These are phyloP conservation scores for Ascochyta pisi DNA, from an alignment of 2,329 filamentous ascomycete species.

Conservation along the genomic window DNA sequence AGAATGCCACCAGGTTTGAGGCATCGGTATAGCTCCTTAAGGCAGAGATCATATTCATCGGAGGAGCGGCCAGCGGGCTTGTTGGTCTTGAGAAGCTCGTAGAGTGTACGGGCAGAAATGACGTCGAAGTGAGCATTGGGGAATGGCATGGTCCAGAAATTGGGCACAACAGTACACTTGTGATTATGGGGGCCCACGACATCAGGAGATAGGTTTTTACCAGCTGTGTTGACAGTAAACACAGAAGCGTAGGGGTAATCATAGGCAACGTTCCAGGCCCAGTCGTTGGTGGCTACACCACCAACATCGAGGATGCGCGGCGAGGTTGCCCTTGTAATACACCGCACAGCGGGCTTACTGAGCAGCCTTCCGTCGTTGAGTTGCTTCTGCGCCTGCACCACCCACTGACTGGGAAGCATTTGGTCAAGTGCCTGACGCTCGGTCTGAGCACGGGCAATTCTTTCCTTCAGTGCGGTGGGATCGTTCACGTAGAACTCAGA, in stretches of 20 bases:
- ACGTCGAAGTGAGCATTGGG: conserved; percentile 86
- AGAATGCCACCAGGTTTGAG: conserved; percentile 92
- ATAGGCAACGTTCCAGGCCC: conserved; percentile 92
- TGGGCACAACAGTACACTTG: conserved; percentile 77
- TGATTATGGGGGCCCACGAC: conserved; percentile 85
- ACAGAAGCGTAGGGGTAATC: conserved; percentile 86
- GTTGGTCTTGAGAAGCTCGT: conserved; percentile 77
- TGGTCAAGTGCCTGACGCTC: conserved; percentile 82
- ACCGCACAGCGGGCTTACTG: conserved; percentile 55
- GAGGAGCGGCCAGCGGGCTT: conserved; percentile 56
- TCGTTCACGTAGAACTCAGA: conserved; percentile 55
- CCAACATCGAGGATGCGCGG: conserved; percentile 84
- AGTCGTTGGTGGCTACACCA: conserved; percentile 84
- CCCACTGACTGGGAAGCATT: conserved; percentile 66
- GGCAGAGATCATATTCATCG: conserved; percentile 87
- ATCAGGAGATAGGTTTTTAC: conserved; percentile 51
- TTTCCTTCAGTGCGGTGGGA: conserved; percentile 69
- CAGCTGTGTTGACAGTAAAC: conserved; percentile 78
- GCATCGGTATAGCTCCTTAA: conserved; percentile 86
- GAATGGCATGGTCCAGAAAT: conserved; percentile 84
- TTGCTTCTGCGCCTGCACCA: conserved; percentile 66
- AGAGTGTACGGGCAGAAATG: conserved; percentile 85
- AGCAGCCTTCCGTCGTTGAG: conserved; percentile 68
- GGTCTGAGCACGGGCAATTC: conserved; percentile 65
- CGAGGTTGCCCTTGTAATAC: conserved; percentile 63